Conservation (phyloP, 2,329 filamentous ascomycete species). For the Colletotrichum sojae region DNA sequence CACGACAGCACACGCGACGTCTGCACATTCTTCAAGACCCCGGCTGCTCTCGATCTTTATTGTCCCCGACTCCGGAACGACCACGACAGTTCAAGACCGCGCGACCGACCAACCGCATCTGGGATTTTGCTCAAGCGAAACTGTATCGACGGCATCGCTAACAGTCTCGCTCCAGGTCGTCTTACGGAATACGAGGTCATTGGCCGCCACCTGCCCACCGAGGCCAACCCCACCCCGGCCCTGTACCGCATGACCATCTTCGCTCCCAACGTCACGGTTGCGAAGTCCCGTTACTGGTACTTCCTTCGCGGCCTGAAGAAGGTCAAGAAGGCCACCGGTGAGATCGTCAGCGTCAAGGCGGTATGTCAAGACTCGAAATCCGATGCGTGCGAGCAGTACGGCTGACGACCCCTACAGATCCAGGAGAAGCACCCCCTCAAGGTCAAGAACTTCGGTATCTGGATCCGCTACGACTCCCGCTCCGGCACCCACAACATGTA, state of each 20-base stretch:
- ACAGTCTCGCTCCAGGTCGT: conserved; percentile 78
- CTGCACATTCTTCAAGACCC: no score
- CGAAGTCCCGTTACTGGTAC: conserved; percentile 99
- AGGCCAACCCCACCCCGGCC: conserved; percentile 96
- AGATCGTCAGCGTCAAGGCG: conserved; percentile 97
- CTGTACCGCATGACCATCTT: conserved; percentile 99
- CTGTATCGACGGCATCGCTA: conserved; percentile 45
- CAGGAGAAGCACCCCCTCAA: conserved; percentile 98
- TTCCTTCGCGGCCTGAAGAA: conserved; percentile 99
- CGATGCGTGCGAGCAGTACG: not conserved
- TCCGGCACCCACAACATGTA: conserved; percentile 99
- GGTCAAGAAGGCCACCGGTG: conserved; percentile 99
- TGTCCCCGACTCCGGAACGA: not conserved
- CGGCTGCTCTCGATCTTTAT: no score
- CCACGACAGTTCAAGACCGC: not conserved
- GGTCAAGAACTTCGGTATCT: conserved; percentile 99
- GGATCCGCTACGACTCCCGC: conserved; percentile 99
- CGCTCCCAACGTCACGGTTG: conserved; percentile 96
- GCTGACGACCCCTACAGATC: conserved; percentile 67
- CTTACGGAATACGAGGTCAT: conserved; percentile 99
- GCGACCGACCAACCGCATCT: conserved; percentile 3
- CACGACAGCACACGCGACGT: no score
- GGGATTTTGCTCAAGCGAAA: not conserved
- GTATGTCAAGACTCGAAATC: conserved; percentile 69
- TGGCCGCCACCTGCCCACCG: conserved; percentile 97